Base-by-base conservation (phyloP, 202 grass and related monocot genomes). In the Setaria italica region DNA sequence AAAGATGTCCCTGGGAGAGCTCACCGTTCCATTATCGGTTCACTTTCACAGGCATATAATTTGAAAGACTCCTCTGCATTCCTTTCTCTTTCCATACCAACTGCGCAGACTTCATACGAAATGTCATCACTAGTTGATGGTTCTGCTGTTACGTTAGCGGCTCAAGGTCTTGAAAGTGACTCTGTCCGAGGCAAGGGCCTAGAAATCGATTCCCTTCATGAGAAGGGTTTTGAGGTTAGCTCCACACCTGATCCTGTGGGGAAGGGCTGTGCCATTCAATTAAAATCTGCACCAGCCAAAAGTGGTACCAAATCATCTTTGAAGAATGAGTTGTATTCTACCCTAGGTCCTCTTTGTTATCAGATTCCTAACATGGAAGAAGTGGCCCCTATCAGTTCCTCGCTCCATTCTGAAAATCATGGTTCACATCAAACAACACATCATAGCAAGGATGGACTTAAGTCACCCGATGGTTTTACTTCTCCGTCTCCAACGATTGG, bases 271-370 rank as follows among this genome's bases (percentile, higher is more conserved):
- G 60, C 34, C 15, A 78, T 86, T 88, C 71, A 86, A 21, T 45
- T 55, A 50, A 86, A 95, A 59, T 62, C 73, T 74, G 66, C 77
- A 80, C 58, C 74, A 72, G 53, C 70, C 25, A 86, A 85, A 74
- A 70, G 70, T 67, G 56, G 60, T 32, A 39, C 69, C 30, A 78
- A 79, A 74, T 30, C 59, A 72, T 70, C 37, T 66, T 74, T 88
- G 71, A 78, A 83, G 43, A 74, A 63, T 46, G 88, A 77, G 33
- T 67, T 62, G 32, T 65, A 84, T 62, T 74, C 87, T 84, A 87
- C 86, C 64, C 84, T 94, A 80, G 92, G 94, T 86, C 90, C 90
- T 78, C 90, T 97, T 70, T 93, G 74, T 86, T 99, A 97, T 72
- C 77, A 89, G 65, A 85, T 90, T 67, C 89, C 92, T 87, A 75